Conservation (phyloP, 2,329 filamentous ascomycete genomes). For the Leptographium procerum region DNA sequence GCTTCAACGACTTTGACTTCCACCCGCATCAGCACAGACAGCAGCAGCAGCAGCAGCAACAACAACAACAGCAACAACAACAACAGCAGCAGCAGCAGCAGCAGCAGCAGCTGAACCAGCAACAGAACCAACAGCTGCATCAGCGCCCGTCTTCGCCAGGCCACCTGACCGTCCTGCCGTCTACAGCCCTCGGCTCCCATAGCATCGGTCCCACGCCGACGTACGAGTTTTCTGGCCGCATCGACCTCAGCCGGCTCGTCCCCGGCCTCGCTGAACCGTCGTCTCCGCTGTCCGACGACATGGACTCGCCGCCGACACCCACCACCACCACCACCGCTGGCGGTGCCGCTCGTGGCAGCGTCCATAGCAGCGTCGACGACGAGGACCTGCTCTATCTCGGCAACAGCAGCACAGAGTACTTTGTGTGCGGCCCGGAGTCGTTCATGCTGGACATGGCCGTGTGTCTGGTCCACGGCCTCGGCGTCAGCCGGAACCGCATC, state of each 20-base stretch:
- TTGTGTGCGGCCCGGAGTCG: slow-evolving; percentile 41
- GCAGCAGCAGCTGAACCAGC: too few relatives aligned
- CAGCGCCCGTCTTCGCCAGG: not conserved
- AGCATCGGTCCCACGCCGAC: slow-evolving; percentile 18
- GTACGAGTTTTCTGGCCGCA: slow-evolving; percentile 31
- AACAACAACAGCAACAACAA: not conserved
- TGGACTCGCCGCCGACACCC: not conserved
- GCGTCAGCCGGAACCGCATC: slow-evolving; percentile 27
- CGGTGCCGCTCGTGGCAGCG: not conserved
- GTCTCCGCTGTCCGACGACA: slow-evolving; percentile 1
- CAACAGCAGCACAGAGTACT: slow-evolving; percentile 38
- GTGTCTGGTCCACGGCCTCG: slow-evolving; percentile 26
- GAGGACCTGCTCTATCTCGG: slow-evolving; percentile 32
- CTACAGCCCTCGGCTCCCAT: not conserved
- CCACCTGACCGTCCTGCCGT: not conserved
- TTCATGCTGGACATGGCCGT: slow-evolving; percentile 41
- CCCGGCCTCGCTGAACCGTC: not conserved
- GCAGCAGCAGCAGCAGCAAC: not conserved
- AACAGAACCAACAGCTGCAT: not conserved
- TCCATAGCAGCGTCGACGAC: slow-evolving; percentile 9
- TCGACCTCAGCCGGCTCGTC: slow-evolving; percentile 34
- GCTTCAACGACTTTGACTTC: not conserved
- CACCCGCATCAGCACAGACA: not conserved
- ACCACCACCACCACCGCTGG: slow-evolving; percentile 3
- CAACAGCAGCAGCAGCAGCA: not conserved